These are phyloP conservation scores for Leishmania braziliensis DNA, from an alignment of 208 protist genomes.

Conservation along the genomic window DNA sequence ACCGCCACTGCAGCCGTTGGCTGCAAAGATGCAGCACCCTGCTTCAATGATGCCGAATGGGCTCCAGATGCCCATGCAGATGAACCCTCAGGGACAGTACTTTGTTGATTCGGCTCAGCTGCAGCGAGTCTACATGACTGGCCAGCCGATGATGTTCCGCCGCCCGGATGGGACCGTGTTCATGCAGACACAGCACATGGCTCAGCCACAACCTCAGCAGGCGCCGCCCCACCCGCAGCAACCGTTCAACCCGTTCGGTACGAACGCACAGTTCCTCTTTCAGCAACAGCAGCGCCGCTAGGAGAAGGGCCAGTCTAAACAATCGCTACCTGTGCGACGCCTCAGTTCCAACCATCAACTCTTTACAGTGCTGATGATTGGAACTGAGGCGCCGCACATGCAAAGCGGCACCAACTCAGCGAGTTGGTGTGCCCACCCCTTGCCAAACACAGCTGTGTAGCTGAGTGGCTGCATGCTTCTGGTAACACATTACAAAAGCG, in stretches of 20 bases:
- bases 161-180: conserved; percentile 34
- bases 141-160: conserved; percentile 35
- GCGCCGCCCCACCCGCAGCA: conserved; percentile 13
- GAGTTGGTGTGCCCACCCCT: not conserved
- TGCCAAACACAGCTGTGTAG: not conserved
- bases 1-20: conserved; percentile 28
- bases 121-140: conserved; percentile 23
- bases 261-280: conserved; percentile 54
- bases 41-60: conserved; percentile 14
- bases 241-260: conserved; percentile 37
- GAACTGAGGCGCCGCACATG: not conserved
- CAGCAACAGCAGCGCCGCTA: conserved; percentile 45
- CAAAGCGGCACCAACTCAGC: not conserved
- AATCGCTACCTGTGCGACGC: not conserved
- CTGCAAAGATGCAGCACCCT: conserved; percentile 19
- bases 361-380: not conserved
- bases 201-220: conserved; percentile 26
- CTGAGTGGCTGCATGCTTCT: not conserved
- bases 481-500: not conserved
- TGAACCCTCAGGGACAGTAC: conserved; percentile 39
- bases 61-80: conserved; percentile 28
- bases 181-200: conserved; percentile 26
- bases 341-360: too few relatives aligned
- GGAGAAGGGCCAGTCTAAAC: not conserved
- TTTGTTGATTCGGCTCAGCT: conserved; percentile 31